Conservation (phyloP, 2,329 filamentous ascomycete genomes). For the Aspergillus udagawae region DNA sequence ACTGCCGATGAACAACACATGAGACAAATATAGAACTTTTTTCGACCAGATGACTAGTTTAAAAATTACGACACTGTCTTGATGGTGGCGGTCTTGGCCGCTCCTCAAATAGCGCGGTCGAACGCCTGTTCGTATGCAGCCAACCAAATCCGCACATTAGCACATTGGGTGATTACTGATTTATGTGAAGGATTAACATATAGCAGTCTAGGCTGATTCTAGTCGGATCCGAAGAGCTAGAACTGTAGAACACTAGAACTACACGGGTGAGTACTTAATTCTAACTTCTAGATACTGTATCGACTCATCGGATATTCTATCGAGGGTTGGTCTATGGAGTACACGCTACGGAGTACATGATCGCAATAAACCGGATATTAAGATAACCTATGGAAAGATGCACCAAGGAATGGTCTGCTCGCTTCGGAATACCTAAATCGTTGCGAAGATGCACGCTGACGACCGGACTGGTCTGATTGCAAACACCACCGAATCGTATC, state of each 20-base stretch:
- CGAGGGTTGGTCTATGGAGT: not conserved
- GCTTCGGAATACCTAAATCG: not conserved
- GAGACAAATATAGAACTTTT: not conserved
- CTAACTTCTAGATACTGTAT: not conserved
- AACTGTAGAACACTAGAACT: not conserved
- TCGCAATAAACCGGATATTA: not conserved
- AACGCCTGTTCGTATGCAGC: slow-evolving; percentile 12
- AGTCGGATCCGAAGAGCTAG: not conserved
- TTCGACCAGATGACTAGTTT: not conserved
- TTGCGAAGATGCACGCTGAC: not conserved
- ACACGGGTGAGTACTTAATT: not conserved
- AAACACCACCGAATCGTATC: not conserved
- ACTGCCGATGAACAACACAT: not conserved
- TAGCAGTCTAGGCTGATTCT: not conserved
- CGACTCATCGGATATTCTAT: not conserved
- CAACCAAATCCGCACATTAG: not conserved
- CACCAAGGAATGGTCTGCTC: not conserved
- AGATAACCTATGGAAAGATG: not conserved
- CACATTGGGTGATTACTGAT: not conserved
- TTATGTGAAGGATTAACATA: not conserved
- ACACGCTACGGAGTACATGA: not conserved
- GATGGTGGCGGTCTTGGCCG: not conserved
- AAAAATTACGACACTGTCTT: not conserved
- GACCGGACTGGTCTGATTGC: not conserved
- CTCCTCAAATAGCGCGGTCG: slow-evolving; percentile 5